phyloP scores from a whole-genome alignment of 768 basidiomycete genomes.

The Naganishia antarctica region DNA sequence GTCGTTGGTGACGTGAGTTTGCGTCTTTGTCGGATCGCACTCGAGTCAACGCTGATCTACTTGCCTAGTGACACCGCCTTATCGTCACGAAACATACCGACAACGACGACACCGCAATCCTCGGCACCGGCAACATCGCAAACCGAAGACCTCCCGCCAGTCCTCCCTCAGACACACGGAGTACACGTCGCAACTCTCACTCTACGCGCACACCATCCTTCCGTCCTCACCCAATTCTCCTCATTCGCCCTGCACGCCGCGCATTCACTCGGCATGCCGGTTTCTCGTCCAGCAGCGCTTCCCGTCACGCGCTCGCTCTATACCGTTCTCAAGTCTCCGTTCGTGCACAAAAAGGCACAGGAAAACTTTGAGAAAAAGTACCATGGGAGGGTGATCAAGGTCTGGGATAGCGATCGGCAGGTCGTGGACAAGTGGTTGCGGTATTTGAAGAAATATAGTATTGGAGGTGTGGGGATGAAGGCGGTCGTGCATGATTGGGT shows the following conservation, averaged over 20 bases:
- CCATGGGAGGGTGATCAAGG: constrained; percentile 80
- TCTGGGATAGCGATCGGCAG: constrained; percentile 77
- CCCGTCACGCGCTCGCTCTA: constrained; percentile 73
- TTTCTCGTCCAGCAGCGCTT: constrained; percentile 60
- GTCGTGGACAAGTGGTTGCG: constrained; percentile 73
- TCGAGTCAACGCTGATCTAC: not conserved
- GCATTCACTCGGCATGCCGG: constrained; percentile 73
- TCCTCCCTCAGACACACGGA: constrained; percentile 54
- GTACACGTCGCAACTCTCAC: constrained; percentile 78
- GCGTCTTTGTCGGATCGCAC: no score
- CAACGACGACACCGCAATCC: not conserved
- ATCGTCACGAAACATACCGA: not conserved
- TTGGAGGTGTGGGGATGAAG: constrained; percentile 83
- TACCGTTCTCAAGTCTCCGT: constrained; percentile 81
- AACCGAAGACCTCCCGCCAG: constrained; percentile 15
- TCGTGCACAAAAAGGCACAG: constrained; percentile 86
- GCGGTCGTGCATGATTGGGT: constrained; percentile 70
- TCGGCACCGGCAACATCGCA: not conserved
- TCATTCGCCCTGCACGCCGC: constrained; percentile 82
- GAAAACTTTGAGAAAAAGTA: constrained; percentile 87
- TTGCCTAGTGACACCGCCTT: not conserved
- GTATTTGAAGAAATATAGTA: constrained; percentile 68
- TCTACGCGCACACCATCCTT: constrained; percentile 66
- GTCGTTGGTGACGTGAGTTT: constrained; percentile 6
- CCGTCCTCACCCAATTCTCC: constrained; percentile 68